Evolutionary conservation across 257 asterid species (phyloP).

Genomic region (Jaltomata sinuosa): DNA sequence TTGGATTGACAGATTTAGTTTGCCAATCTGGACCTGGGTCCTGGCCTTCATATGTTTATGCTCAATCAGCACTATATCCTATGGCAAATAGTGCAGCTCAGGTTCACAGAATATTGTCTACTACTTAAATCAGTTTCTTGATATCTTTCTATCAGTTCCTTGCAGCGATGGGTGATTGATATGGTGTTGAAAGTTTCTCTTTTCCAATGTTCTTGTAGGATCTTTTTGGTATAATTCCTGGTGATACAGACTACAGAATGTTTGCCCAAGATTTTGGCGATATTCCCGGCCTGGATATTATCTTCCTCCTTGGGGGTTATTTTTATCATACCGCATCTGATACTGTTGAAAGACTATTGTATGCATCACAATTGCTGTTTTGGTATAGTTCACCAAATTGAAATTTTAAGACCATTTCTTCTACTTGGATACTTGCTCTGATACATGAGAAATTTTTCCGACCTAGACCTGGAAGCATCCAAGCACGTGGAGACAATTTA

Average conservation of each 20-base stretch:
- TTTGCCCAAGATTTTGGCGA: constrained; percentile 85
- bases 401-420: constrained; percentile 6
- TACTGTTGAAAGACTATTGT: constrained; percentile 98
- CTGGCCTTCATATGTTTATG: constrained; percentile 87
- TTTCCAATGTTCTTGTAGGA: constrained; percentile 49
- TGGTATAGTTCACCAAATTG: constrained; percentile 33
- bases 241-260: constrained; percentile 97
- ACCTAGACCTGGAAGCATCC: constrained; percentile 96
- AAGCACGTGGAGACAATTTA: constrained; percentile 96
- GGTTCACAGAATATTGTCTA: constrained; percentile 32
- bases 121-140: background rate
- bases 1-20: constrained; percentile 62
- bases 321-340: constrained; percentile 91
- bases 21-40: constrained; percentile 99
- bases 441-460: constrained; percentile 11
- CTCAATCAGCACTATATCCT: constrained; percentile 82
- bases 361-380: constrained; percentile 60
- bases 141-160: background rate
- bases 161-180: background rate
- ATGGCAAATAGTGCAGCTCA: constrained; percentile 99
- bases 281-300: constrained; percentile 96
- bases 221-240: constrained; percentile 79
- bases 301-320: constrained; percentile 93
- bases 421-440: constrained; percentile 18
- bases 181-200: background rate